Conservation (phyloP, 257 asterid species). For the Lithospermum erythrorhizon region DNA sequence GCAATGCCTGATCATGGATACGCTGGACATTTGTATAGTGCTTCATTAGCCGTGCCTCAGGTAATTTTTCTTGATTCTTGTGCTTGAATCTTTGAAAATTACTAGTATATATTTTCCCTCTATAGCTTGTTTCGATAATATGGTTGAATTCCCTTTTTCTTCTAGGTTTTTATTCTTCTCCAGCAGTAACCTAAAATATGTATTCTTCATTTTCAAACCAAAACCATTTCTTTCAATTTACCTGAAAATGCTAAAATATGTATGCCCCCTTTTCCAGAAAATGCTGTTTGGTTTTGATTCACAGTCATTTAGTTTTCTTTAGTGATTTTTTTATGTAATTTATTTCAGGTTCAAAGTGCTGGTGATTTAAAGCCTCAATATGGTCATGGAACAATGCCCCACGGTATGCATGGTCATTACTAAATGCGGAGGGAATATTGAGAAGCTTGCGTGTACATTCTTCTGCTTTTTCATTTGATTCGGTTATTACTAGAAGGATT, state of each 20-base stretch:
- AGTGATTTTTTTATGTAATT: not conserved
- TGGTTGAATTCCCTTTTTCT: not conserved
- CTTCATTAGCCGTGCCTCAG: conserved; percentile 36
- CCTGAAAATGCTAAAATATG: too few species aligned
- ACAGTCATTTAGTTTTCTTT: not conserved
- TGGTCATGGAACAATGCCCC: conserved; percentile 21
- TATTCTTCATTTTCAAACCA: not conserved
- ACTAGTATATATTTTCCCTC: conserved; percentile 1
- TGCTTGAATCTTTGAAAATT: conserved; percentile 4
- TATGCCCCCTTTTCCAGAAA: too few species aligned
- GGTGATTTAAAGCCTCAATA: conserved; percentile 16
- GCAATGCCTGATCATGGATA: conserved; percentile 31
- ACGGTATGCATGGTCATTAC: conserved; percentile 17
- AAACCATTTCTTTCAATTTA: not conserved
- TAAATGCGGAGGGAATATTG: not conserved
- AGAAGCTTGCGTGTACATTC: not conserved
- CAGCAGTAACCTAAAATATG: too few species aligned
- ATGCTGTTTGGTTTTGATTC: not conserved
- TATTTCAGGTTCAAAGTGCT: conserved; percentile 23
- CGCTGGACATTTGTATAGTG: conserved; percentile 26
- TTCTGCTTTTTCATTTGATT: not conserved
- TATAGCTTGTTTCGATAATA: not conserved
- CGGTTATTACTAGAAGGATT: too few species aligned
- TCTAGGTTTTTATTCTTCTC: not conserved
- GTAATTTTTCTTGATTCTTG: conserved; percentile 16